Conservation (phyloP, 306 rosid genomes). For the Quercus wislizeni region DNA sequence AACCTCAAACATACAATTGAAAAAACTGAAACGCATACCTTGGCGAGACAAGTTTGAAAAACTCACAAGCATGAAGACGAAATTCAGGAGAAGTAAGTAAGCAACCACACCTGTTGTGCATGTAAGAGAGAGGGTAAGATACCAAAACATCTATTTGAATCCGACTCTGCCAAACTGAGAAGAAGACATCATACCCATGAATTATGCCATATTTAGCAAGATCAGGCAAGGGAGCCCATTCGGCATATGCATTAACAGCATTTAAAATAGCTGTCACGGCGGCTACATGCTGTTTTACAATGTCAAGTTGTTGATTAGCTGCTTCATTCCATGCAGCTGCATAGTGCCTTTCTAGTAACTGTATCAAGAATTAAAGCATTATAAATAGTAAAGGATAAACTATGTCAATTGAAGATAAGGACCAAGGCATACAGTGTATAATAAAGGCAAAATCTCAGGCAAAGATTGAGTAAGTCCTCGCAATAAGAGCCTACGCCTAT, state of each 20-base stretch:
- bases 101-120: conserved; percentile 75
- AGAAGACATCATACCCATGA: conserved; percentile 65
- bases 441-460: conserved; percentile 82
- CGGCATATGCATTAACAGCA: conserved; percentile 94
- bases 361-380: conserved; percentile 38
- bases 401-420: conserved; percentile 21
- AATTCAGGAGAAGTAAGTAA: conserved; percentile 88
- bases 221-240: conserved; percentile 97
- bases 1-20: neutral
- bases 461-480: conserved; percentile 86
- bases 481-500: conserved; percentile 80
- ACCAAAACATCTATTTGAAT: conserved; percentile 12
- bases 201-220: conserved; percentile 87
- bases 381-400: conserved; percentile 13
- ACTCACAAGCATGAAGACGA: conserved; percentile 93
- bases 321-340: conserved; percentile 83
- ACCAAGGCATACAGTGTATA: conserved; percentile 58
- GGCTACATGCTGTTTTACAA: conserved; percentile 81
- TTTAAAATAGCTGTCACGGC: conserved; percentile 71
- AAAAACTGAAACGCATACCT: conserved; percentile 51
- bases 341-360: conserved; percentile 86
- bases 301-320: conserved; percentile 63
- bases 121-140: conserved; percentile 24
- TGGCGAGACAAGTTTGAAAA: conserved; percentile 84
- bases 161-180: conserved; percentile 17